phyloP scores from a whole-genome alignment of 106 monocot species.

The Apostasia ramifera region DNA sequence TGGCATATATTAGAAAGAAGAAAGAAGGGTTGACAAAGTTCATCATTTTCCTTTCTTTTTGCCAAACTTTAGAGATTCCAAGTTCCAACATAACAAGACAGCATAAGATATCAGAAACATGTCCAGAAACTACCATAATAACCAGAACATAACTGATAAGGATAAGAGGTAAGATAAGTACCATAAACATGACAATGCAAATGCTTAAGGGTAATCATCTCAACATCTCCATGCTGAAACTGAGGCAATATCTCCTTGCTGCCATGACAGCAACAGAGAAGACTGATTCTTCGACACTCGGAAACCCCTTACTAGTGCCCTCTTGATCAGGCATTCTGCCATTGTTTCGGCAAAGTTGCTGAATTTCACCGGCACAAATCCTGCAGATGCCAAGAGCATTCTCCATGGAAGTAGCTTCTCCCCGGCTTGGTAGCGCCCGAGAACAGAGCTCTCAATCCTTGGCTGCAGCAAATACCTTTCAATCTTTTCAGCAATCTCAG shows the following conservation, averaged over 20 bases:
- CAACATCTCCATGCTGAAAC: slow-evolving; percentile 87
- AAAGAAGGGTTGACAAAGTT: slow-evolving; percentile 1
- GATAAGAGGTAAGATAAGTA: background rate
- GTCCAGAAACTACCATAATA: background rate
- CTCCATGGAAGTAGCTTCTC: slow-evolving; percentile 60
- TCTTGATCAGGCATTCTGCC: slow-evolving; percentile 82
- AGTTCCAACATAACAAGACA: slow-evolving; percentile 7
- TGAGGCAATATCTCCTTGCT: slow-evolving; percentile 59
- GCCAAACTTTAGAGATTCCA: slow-evolving; percentile 6
- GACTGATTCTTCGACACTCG: slow-evolving; percentile 71
- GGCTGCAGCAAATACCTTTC: slow-evolving; percentile 72
- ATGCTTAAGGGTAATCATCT: slow-evolving; percentile 6
- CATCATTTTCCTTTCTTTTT: background rate
- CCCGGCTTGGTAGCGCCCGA: slow-evolving; percentile 26
- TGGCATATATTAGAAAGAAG: background rate
- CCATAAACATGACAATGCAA: slow-evolving; percentile 11
- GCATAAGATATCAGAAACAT: slow-evolving; percentile 11
- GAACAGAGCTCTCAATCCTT: slow-evolving; percentile 42
- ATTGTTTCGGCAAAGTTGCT: slow-evolving; percentile 85
- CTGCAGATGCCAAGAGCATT: slow-evolving; percentile 38
- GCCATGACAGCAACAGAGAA: slow-evolving; percentile 69
- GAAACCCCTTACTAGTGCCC: slow-evolving; percentile 71
- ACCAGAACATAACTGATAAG: slow-evolving; percentile 3
- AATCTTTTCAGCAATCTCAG: slow-evolving; percentile 54
- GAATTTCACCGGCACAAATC: slow-evolving; percentile 55